These are phyloP conservation scores for Cichorium intybus DNA, from an alignment of 140 eudicot species.

Conservation along the genomic window DNA sequence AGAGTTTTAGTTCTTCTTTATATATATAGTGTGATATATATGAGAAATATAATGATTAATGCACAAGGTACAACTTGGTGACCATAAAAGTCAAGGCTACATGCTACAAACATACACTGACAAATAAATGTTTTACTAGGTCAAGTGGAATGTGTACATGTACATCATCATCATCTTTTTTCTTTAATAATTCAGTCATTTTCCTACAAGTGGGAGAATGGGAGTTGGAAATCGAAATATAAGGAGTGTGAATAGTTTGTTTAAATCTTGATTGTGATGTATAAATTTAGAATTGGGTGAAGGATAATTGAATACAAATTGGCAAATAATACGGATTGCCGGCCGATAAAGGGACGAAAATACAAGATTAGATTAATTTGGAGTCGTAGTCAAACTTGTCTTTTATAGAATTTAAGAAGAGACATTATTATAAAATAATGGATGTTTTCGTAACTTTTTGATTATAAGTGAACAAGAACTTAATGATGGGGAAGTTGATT, in stretches of 20 bases:
- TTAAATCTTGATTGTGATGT: slow-evolving; percentile 16
- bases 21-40: neutral
- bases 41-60: slow-evolving; percentile 9
- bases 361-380: slow-evolving; percentile 12
- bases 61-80: slow-evolving; percentile 25
- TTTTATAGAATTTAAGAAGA: slow-evolving; percentile 6
- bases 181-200: slow-evolving; percentile 23
- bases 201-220: slow-evolving; percentile 32
- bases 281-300: neutral
- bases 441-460: slow-evolving; percentile 1
- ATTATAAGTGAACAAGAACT: slow-evolving; percentile 3
- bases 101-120: slow-evolving; percentile 16
- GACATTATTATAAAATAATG: neutral
- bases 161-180: slow-evolving; percentile 13
- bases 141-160: too few species aligned
- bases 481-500: slow-evolving; percentile 12
- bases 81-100: slow-evolving; percentile 20
- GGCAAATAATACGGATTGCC: slow-evolving; percentile 19
- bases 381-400: slow-evolving; percentile 28
- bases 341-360: slow-evolving; percentile 28
- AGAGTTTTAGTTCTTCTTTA: slow-evolving; percentile 12
- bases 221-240: slow-evolving; percentile 20
- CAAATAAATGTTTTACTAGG: slow-evolving; percentile 31
- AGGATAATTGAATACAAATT: slow-evolving; percentile 13
- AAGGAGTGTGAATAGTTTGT: slow-evolving; percentile 10